Evolutionary conservation across 495 filamentous ascomycete species (phyloP).

Genomic region (Talaromyces adpressus): DNA sequence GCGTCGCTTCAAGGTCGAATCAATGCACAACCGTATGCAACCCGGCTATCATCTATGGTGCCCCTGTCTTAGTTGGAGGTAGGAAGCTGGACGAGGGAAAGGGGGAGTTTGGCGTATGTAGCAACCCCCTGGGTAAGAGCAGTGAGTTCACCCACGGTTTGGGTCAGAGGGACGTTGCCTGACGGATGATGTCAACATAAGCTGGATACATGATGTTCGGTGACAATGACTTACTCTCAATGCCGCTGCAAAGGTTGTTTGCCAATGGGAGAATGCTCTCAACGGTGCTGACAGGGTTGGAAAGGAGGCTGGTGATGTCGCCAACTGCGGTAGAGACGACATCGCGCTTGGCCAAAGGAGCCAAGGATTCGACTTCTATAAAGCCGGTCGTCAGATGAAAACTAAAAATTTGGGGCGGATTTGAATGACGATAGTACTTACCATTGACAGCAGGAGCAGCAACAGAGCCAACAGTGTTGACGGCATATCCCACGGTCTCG

Average conservation of each 20-base stretch:
- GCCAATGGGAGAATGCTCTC: background rate
- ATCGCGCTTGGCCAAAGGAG: constrained; percentile 1
- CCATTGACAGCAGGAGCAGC: constrained; percentile 4
- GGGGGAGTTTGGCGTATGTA: background rate
- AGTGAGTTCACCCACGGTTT: constrained; percentile 1
- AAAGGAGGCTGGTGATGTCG: background rate
- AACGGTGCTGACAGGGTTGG: constrained; percentile 4
- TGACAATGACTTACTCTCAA: background rate
- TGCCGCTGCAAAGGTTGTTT: constrained; percentile 5
- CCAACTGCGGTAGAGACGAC: background rate
- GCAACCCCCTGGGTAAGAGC: constrained; percentile 2
- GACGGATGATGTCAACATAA: background rate
- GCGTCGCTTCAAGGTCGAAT: no score
- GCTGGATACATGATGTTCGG: background rate
- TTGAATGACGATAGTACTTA: background rate
- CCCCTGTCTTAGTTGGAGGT: background rate
- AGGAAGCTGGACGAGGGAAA: constrained; percentile 5
- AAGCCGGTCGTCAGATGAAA: background rate
- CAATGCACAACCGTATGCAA: background rate
- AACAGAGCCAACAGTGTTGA: constrained; percentile 6
- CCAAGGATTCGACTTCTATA: background rate
- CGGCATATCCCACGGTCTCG: constrained; percentile 5
- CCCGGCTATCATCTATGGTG: background rate
- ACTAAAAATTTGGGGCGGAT: background rate
- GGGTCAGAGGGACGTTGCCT: constrained; percentile 3